Evolutionary conservation across 352 stramenopile species (phyloP), one percentile per base, ranked within the genome.

Genomic region (Globisporangium solare): DNA sequence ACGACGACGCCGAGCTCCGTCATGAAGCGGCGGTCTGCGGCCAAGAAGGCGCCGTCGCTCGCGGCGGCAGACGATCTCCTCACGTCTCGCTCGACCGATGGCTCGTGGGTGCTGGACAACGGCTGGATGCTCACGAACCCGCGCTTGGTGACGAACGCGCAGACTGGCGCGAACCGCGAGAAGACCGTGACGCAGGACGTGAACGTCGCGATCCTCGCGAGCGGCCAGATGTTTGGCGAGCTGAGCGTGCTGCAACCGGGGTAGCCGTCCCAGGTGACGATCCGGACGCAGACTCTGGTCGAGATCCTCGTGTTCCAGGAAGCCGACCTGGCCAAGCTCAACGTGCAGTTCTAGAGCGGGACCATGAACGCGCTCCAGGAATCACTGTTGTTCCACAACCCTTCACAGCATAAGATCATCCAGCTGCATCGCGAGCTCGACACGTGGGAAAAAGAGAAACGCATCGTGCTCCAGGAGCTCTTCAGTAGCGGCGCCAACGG

Each of bases 121-220:
- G 77, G 79, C 31, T 90, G 79, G 79, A 87, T 88, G 79, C 75
- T 90, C 49, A 90, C 77, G 0, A 90, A 90, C 53, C 79, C 79
- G 31, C 77, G 79, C 2, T 70, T 90, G 7, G 76, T 86, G 10
- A 86, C 64, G 64, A 73, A 61, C 12, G 71, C 73, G 2, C 66
- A 77, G 41, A 54, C 61, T 5, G 45, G 64, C 1, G 64, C 42
- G 18, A 64, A 59, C 40, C 18, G 60, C 1, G 61, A 55, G 15
- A 35, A 58, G 15, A 55, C 67, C 18, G 55, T 73, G 2, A 63
- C 52, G 1, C 61, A 85, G 40, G 70, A 88, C 37, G 71, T 90
- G 47, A 70, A 73, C 27, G 69, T 88, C 0, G 80, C 73, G 2
- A 80, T 86, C 3, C 58, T 88, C 6, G 77, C 80, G 6, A 90